A percentile compares a stretch with the other conserved stretches of the same genome.
These are phyloP conservation scores for Forsythia viridissima DNA, from an alignment of 257 asterid species.

Conservation along the genomic window DNA sequence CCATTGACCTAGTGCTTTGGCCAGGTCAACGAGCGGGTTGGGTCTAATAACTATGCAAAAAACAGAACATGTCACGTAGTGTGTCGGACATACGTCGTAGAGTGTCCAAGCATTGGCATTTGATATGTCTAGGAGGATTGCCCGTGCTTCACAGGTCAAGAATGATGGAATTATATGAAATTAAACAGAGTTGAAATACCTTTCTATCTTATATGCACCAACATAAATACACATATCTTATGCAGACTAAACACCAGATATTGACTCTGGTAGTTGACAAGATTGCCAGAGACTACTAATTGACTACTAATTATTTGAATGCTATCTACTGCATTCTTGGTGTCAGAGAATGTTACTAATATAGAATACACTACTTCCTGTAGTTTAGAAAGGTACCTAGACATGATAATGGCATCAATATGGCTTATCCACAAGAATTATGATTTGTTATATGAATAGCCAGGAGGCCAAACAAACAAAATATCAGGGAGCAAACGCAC, in stretches of 20 bases:
- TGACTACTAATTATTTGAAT: not conserved
- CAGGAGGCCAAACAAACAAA: constrained; percentile 8
- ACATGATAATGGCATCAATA: not conserved
- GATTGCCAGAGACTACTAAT: not conserved
- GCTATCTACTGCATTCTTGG: not conserved
- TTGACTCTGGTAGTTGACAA: not conserved
- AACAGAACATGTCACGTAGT: not conserved
- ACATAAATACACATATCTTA: not conserved
- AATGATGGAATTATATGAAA: not conserved
- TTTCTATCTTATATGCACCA: no score
- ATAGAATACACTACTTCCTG: not conserved
- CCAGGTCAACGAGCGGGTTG: no score
- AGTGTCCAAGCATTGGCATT: not conserved
- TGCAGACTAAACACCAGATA: not conserved
- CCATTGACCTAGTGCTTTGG: no score
- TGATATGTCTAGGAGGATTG: not conserved
- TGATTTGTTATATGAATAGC: not conserved
- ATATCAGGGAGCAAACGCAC: not conserved
- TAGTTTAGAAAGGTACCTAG: not conserved
- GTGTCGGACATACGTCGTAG: not conserved
- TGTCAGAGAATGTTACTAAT: not conserved
- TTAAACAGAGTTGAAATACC: not conserved
- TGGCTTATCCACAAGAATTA: not conserved
- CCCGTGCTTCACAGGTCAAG: not conserved
- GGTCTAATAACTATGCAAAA: no score